phyloP scores from a whole-genome alignment of 1,284 basidiomycete species.

The Moesziomyces sp. region DNA sequence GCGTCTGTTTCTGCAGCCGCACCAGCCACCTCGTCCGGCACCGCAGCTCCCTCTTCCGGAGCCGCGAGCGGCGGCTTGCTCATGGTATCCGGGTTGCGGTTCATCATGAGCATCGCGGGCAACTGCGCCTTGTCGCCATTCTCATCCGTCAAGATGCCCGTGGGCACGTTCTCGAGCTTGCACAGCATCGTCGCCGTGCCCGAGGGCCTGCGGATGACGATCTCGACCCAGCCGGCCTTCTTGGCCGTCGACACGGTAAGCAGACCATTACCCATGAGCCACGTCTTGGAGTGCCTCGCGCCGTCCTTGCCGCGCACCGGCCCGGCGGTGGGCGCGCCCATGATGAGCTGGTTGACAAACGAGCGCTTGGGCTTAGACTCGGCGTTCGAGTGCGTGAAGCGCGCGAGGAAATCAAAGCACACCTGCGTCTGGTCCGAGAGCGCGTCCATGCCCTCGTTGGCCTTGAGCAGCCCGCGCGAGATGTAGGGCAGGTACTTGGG shows the following conservation, averaged over 20 bases:
- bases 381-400: constrained; percentile 93
- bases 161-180: constrained; percentile 82
- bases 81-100: constrained; percentile 71
- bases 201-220: constrained; percentile 85
- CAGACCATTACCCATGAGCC: constrained; percentile 87
- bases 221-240: constrained; percentile 87
- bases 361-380: constrained; percentile 88
- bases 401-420: constrained; percentile 96
- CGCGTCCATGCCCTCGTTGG: constrained; percentile 80
- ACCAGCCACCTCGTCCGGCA: not conserved
- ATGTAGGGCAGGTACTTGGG: constrained; percentile 87
- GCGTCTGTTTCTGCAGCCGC: not conserved
- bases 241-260: constrained; percentile 82
- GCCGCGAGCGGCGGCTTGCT: constrained; percentile 34
- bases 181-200: constrained; percentile 87
- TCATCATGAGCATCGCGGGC: constrained; percentile 79
- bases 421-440: constrained; percentile 94
- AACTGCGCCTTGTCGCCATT: constrained; percentile 74
- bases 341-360: constrained; percentile 77
- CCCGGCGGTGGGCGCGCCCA: constrained; percentile 63
- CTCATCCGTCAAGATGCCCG: constrained; percentile 59
- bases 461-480: constrained; percentile 84
- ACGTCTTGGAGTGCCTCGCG: constrained; percentile 74
- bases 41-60: constrained; percentile 12
- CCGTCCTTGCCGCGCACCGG: constrained; percentile 60